Percentiles rank a stretch among this genome's conserved stretches.
These are phyloP conservation scores for Saccharum hybrid DNA, from an alignment of 202 grass and related monocot species.

Conservation along the genomic window DNA sequence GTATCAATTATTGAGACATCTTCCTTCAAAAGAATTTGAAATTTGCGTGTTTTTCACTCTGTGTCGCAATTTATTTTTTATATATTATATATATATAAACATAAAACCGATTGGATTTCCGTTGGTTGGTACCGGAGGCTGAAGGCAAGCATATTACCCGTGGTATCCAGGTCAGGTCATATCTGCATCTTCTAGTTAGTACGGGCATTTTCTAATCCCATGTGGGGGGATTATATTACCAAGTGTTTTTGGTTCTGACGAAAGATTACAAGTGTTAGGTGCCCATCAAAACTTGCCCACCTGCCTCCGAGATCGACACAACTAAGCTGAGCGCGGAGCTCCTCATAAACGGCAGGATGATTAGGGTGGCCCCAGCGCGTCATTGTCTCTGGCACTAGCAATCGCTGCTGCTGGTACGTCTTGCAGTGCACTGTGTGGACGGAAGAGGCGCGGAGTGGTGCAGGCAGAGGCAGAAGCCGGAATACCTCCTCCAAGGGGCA, in stretches of 20 bases:
- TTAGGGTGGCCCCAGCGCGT: slow-evolving; percentile 13
- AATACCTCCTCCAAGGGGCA: not conserved
- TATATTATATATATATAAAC: not conserved
- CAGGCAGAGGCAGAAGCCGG: not conserved
- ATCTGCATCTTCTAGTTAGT: not conserved
- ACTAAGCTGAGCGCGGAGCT: not conserved
- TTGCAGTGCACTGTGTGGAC: not conserved
- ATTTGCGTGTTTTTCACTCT: not conserved
- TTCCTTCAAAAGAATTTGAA: not conserved
- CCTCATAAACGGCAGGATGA: not conserved
- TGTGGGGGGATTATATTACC: not conserved
- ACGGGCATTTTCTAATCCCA: not conserved
- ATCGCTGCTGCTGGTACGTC: not conserved
- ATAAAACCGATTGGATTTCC: not conserved
- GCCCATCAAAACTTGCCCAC: not conserved
- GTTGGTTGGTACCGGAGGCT: not conserved
- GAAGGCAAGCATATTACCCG: not conserved
- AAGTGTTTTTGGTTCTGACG: not conserved
- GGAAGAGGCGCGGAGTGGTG: not conserved
- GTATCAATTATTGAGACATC: no score
- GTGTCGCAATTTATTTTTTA: not conserved
- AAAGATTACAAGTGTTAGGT: not conserved
- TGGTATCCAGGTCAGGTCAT: not conserved
- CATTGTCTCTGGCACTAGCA: not conserved
- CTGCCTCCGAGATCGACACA: not conserved